Conservation (phyloP, 768 basidiomycete species). For the Lentinula detonsa region DNA sequence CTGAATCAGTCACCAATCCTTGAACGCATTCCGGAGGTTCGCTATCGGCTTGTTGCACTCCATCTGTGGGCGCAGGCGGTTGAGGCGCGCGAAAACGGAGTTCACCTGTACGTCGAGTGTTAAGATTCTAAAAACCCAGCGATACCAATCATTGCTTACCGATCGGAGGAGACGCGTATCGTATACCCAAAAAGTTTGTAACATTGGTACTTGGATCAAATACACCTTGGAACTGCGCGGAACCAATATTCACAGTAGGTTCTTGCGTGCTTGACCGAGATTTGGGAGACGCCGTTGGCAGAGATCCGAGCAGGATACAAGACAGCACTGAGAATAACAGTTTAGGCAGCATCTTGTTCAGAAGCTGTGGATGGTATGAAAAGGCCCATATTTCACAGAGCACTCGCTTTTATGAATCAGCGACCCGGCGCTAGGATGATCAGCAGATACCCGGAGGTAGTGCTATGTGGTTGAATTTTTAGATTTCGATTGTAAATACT, state of each 20-base stretch:
- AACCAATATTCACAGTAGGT: conserved; percentile 23
- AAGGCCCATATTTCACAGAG: no score
- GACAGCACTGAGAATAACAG: background rate
- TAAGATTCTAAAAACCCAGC: background rate
- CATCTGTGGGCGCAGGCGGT: background rate
- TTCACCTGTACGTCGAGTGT: background rate
- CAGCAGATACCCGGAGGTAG: no score
- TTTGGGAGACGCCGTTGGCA: background rate
- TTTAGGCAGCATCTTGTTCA: background rate
- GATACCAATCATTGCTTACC: conserved; percentile 12
- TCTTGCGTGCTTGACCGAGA: background rate
- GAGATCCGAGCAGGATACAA: background rate
- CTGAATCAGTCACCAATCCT: conserved; percentile 5
- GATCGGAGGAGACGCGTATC: conserved; percentile 30
- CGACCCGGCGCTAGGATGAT: no score
- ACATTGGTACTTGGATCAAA: conserved; percentile 12
- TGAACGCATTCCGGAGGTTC: conserved; percentile 3
- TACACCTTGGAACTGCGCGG: conserved; percentile 21
- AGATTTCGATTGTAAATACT: no score
- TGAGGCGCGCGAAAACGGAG: conserved; percentile 8
- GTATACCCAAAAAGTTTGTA: conserved; percentile 21
- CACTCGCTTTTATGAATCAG: no score
- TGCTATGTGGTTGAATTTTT: no score
- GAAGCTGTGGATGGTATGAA: no score
- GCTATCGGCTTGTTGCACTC: conserved; percentile 4